Evolutionary conservation across 2,329 filamentous ascomycete genomes (phyloP).

Genomic region (Monilinia vaccinii-corymbosi): DNA sequence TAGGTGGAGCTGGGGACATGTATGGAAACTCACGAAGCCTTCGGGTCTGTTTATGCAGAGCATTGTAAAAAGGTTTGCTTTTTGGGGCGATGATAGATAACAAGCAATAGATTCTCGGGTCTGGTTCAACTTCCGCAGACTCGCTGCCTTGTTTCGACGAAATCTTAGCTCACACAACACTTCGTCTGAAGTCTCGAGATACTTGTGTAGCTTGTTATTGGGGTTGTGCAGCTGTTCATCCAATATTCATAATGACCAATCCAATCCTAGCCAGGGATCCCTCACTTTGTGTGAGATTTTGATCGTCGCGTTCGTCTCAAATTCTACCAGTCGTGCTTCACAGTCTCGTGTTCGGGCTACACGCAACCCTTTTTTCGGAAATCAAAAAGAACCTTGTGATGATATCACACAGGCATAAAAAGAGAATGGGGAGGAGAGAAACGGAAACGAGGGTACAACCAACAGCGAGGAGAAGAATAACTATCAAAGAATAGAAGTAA

Average conservation of each 20-base stretch:
- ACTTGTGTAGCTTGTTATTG: not conserved
- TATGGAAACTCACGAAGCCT: conserved; percentile 27
- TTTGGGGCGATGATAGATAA: not conserved
- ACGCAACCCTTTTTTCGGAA: not conserved
- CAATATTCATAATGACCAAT: not conserved
- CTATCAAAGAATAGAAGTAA: not conserved
- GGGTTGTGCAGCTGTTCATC: not conserved
- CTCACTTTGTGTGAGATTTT: not conserved
- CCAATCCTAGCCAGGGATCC: not conserved
- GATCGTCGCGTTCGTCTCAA: not conserved
- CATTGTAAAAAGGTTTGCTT: not conserved
- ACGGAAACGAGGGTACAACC: not conserved
- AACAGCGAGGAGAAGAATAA: not conserved
- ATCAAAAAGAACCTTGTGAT: not conserved
- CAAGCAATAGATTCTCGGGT: not conserved
- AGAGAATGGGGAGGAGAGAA: not conserved
- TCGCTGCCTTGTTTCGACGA: not conserved
- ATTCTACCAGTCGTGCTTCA: not conserved
- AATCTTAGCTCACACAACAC: not conserved
- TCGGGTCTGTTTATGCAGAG: conserved; percentile 29
- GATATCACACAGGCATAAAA: not conserved
- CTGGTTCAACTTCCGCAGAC: not conserved
- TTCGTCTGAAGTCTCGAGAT: not conserved
- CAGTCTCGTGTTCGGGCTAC: not conserved
- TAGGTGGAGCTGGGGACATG: not conserved